Evolutionary conservation across 768 basidiomycete genomes (phyloP), one percentile per base, ranked within the genome.

Genomic region (Lentinus brumalis): DNA sequence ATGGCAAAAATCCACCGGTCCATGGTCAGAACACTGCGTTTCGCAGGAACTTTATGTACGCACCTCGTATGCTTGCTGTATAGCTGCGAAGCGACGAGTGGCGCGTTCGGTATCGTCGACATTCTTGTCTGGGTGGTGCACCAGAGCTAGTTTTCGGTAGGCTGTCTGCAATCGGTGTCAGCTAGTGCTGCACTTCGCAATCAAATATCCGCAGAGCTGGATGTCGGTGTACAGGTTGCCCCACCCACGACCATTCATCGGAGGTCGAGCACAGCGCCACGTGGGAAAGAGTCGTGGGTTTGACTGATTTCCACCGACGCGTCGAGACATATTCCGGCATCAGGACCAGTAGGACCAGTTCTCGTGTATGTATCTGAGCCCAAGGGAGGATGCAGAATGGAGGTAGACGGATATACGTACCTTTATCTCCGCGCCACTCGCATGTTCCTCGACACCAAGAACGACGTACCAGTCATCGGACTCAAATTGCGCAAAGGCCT

Each of bases 61-160:
- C 63, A 91, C 95, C 82, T 98, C 96, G 69, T 98, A 98, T 5
- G 97, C 97, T 69, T 96, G 92, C 68, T 98, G 96, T 9, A 99
- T 75, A n/a, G 83, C 76, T 1, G 96, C 89, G 70, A 98, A 99
- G 11, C 88, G 83, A 66, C 89, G 79, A 0, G 94, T 98, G 0
- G 97, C 86, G 35, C 86, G 92, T 63, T 96, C 93, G 4, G 90
- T 73, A 68, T 96, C 87, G 62, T 86, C 81, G 46, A 82, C 78
- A 69, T 98, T 98, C 76, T 98, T 92, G 72, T 94, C 92, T 2
- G 92, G 92, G 71, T 94, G 91, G 74, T 92, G 87, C 39, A 93
- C 77, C 42, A 96, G 82, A 6, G 94, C 94, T 16, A 94, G 82
- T 69, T 83, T 86, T 60, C 94, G 82, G 73, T 94, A 96, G 15